phyloP scores from a whole-genome alignment of 179 eudicot genomes.

The Heliamphora pulchella region DNA sequence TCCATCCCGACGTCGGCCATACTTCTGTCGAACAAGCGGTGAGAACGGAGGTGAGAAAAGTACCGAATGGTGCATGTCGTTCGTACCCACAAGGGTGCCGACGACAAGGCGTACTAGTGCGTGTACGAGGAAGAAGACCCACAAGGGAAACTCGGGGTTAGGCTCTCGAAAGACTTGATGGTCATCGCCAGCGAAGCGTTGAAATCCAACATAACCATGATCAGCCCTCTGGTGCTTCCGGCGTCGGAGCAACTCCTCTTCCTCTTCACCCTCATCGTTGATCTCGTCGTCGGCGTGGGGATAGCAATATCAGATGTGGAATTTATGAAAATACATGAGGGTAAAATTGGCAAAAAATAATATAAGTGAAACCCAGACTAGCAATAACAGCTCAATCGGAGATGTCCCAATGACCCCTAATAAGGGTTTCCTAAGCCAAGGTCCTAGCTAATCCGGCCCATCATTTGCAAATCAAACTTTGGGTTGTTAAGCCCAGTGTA shows the following conservation, averaged over 20 bases:
- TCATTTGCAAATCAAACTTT: too few species aligned
- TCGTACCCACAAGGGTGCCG: conserved; percentile 63
- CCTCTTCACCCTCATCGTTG: conserved; percentile 44
- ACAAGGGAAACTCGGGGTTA: conserved; percentile 52
- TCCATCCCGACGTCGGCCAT: conserved; percentile 25
- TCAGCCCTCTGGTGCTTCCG: conserved; percentile 63
- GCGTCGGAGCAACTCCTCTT: conserved; percentile 67
- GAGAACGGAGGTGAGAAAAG: conserved; percentile 44
- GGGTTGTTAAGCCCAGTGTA: too few species aligned
- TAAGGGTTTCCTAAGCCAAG: too few species aligned
- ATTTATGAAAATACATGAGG: too few species aligned
- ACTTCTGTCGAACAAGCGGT: conserved; percentile 46
- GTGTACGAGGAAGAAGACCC: conserved; percentile 57
- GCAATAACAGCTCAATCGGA: too few species aligned
- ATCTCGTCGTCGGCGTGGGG: too few species aligned
- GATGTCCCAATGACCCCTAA: too few species aligned
- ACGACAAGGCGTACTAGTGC: conserved; percentile 50
- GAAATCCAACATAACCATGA: conserved; percentile 62
- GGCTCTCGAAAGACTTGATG: conserved; percentile 58
- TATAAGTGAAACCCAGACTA: too few species aligned
- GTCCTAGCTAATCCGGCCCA: too few species aligned
- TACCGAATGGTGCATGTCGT: conserved; percentile 53
- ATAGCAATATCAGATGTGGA: too few species aligned
- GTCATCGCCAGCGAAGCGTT: conserved; percentile 64
- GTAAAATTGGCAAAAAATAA: too few species aligned